A percentile compares a stretch with the other conserved stretches of the same genome.
Evolutionary conservation across 2,329 filamentous ascomycete genomes (phyloP).

Genomic region (Hysterium pulicare): DNA sequence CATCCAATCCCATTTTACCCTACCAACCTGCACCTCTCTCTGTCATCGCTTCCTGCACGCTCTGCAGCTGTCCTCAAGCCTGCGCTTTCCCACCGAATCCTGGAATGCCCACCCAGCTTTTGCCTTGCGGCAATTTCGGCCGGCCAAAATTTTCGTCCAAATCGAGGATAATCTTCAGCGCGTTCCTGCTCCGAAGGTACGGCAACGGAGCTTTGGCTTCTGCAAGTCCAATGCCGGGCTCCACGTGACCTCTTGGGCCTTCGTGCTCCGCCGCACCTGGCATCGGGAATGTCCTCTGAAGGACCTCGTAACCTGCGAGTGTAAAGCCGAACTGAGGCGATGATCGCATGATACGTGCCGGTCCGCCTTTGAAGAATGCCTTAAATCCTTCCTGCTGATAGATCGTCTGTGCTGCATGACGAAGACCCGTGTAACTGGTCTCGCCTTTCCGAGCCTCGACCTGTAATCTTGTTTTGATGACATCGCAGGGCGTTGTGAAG

Average conservation of each 20-base stretch:
- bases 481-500: slow-evolving; percentile 94
- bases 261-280: slow-evolving; percentile 62
- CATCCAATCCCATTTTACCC: slow-evolving; percentile 31
- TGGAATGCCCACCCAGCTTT: slow-evolving; percentile 33
- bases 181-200: slow-evolving; percentile 76
- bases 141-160: slow-evolving; percentile 90
- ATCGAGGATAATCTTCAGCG: slow-evolving; percentile 92
- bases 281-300: slow-evolving; percentile 77
- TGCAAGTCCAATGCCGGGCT: slow-evolving; percentile 61
- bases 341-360: slow-evolving; percentile 88
- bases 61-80: slow-evolving; percentile 16
- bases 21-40: slow-evolving; percentile 4
- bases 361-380: slow-evolving; percentile 98
- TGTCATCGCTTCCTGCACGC: slow-evolving; percentile 9
- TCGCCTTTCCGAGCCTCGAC: slow-evolving; percentile 97
- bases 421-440: slow-evolving; percentile 77
- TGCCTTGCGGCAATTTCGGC: slow-evolving; percentile 54
- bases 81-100: slow-evolving; percentile 33
- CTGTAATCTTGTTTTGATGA: slow-evolving; percentile 98
- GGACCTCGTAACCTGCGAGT: slow-evolving; percentile 87
- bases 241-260: slow-evolving; percentile 52
- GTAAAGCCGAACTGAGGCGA: slow-evolving; percentile 99
- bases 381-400: slow-evolving; percentile 87
- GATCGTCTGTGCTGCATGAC: slow-evolving; percentile 81
- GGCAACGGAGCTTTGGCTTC: slow-evolving; percentile 63